Conservation (phyloP, 441 rosid genomes). For the Macaranga tanarius region DNA sequence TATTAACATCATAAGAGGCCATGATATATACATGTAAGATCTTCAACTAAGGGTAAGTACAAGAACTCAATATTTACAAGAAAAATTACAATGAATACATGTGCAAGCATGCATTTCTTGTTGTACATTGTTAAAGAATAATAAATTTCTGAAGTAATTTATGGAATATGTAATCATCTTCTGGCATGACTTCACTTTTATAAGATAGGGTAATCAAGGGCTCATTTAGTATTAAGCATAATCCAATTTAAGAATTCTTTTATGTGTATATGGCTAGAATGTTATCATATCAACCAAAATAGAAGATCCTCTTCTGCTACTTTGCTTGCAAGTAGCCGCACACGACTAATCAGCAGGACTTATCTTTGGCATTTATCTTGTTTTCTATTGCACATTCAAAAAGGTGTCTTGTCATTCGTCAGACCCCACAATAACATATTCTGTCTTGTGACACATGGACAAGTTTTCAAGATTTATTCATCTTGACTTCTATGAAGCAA, state of each 20-base stretch:
- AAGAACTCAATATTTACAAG: not conserved
- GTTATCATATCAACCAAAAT: not conserved
- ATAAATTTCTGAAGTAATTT: not conserved
- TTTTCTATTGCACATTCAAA: not conserved
- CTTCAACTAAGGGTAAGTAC: not conserved
- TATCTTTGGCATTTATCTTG: not conserved
- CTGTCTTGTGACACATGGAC: not conserved
- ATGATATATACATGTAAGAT: not conserved
- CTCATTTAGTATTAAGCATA: not conserved
- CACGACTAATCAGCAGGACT: not conserved
- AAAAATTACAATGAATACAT: not conserved
- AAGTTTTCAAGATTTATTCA: not conserved
- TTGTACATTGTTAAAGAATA: too few relatives aligned
- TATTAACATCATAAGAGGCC: conserved; percentile 1
- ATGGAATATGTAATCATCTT: not conserved
- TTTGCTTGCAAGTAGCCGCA: not conserved
- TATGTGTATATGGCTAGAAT: not conserved
- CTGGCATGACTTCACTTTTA: not conserved
- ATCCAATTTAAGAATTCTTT: not conserved
- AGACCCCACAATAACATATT: not conserved
- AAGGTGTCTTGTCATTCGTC: not conserved
- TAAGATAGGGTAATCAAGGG: not conserved
- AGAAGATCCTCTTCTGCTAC: not conserved
- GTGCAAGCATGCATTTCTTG: not conserved
- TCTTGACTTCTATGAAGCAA: not conserved